Conservation (phyloP, 352 stramenopile species). For the Aphanomyces invadans region DNA sequence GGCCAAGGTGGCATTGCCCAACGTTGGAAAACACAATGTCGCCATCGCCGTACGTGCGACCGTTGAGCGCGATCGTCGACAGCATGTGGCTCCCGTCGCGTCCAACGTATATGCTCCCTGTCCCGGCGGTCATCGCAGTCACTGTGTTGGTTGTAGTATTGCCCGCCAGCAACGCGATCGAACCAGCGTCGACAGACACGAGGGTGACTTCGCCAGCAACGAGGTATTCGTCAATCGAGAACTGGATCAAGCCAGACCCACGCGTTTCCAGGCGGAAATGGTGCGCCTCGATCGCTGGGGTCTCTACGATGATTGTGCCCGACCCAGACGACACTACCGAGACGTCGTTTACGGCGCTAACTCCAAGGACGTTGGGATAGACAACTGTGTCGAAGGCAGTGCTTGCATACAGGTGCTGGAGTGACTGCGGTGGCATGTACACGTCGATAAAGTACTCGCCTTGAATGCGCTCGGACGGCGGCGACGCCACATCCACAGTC, state of each 20-base stretch:
- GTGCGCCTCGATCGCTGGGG: background rate
- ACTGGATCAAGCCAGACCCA: background rate
- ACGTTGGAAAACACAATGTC: background rate
- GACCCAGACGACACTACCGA: background rate
- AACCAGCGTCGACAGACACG: background rate
- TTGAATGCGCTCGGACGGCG: background rate
- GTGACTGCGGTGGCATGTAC: background rate
- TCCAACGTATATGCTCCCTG: background rate
- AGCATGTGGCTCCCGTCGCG: background rate
- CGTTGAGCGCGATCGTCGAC: background rate
- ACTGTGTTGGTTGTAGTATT: background rate
- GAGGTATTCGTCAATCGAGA: background rate
- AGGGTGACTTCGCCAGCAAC: background rate
- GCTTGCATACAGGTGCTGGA: background rate
- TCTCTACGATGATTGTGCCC: background rate
- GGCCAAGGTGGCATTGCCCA: background rate
- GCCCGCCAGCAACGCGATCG: background rate
- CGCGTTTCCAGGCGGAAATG: background rate
- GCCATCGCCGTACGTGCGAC: background rate
- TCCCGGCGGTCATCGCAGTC: background rate
- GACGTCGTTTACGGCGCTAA: background rate
- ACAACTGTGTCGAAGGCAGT: background rate
- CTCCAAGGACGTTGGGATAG: background rate
- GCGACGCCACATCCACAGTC: background rate
- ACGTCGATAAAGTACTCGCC: slow-evolving; percentile 6